Evolutionary conservation across 108 stramenopile species (phyloP), one percentile per base, ranked within the genome.

Genomic region (Cylindrotheca closterium): DNA sequence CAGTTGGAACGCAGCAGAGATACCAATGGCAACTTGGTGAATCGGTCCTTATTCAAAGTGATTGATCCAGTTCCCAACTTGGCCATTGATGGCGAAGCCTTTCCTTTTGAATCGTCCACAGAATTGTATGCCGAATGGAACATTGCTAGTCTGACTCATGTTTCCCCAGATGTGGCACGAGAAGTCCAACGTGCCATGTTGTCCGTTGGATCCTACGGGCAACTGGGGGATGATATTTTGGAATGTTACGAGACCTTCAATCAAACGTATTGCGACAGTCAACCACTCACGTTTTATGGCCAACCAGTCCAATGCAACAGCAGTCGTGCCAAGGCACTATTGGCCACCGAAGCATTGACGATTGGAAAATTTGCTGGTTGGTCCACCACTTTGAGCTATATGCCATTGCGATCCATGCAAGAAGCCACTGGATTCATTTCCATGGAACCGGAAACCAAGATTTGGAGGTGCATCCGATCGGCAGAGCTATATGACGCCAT

Each of bases 371-470:
- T 66, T 37, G 58, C 68, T 5, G 75, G 66, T 32, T 77, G 76
- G 76, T 42, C 63, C 15, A 48, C 76, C 19, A 65, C 76, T 1
- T 47, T 72, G 23, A 46, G 32, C 17, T 77, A 77, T 45, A 72
- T 77, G 76, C 60, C 67, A 31, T 42, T 77, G 53, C 65, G 76
- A 48, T 68, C 47, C 56, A 77, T 77, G 76, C 76, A 77, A 62
- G 76, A 70, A 45, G 70, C 56, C n/a, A 67, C 63, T 15, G 68
- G 68, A 26, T 77, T 77, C 30, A 71, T 77, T 37, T 17, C 23
- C 5, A 47, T 47, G 45, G 70, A 71, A 22, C 27, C 33, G n/a
- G 53, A 54, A 4, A 29, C 53, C 7, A 47, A 57, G 21, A 23
- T 48, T 1, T 62, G 55, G 58, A 42, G 60, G 50, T 77, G 76